Base-by-base conservation (phyloP, 139 green algal genomes). In the Picochlorum sp. region DNA sequence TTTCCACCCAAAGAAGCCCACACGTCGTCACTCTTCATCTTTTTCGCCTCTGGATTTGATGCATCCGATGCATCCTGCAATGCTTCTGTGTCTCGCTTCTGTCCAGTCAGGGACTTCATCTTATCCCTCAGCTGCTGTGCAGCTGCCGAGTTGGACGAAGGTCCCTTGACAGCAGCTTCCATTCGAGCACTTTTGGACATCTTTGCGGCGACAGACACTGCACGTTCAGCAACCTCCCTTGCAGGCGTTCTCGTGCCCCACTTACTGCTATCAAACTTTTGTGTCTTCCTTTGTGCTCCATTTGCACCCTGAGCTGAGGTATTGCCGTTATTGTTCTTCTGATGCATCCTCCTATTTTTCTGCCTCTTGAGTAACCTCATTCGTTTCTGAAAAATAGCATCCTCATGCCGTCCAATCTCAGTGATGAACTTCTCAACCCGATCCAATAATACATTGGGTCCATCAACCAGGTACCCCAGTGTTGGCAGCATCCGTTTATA, bases 311-410 rank as follows among this genome's bases (percentile, higher is more conserved):
- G 28, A 30, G 4, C 28, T 30, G 28, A 30, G 4, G 28, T 30
- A 30, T n/a, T 52, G 49, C n/a, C 10, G 41, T 66, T 41, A 41
- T 49, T 38, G 38, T 62, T 21, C 57, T 6, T 21, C 57, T 23
- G 49, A 28, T 59, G 15, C 18, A 26, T 57, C 15, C 51, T 24
- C 16, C 45, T 10, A 37, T 68, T 65, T 50, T 74, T 78, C 41
- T 86, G 76, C 1, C 74, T 57, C 49, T 72, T 60, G 52, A 92
- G 77, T 66, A 94, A 73, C 26, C 85, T 75, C 66, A 87, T 85
- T 30, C 94, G 82, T 71, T 95, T 95, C 57, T 84, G 69, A 72
- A 99, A 98, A 70, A 99, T 99, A 37, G 72, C 70, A 49, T 97
- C 90, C 79, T 99, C 94, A 54, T 81, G 80, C 23, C 62, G 50